A percentile compares a stretch with the other conserved stretches of the same genome.
These are phyloP conservation scores for Isatis lusitanica DNA, from an alignment of 441 rosid genomes.

Conservation along the genomic window DNA sequence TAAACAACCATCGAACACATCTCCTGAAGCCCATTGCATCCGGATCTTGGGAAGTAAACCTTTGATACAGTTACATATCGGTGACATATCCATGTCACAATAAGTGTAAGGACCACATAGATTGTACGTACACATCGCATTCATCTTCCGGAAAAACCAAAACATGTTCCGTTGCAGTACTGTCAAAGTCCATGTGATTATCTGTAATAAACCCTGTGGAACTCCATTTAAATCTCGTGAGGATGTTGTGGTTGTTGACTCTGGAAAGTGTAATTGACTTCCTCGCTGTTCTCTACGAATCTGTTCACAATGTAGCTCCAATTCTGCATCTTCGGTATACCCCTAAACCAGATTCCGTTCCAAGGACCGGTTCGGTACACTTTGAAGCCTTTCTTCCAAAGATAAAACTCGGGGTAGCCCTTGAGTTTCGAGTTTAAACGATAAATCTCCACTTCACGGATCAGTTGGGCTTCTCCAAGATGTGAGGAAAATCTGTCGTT, in stretches of 20 bases:
- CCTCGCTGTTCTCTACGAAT: conserved; percentile 40
- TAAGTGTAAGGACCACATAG: conserved; percentile 62
- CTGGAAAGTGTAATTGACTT: conserved; percentile 51
- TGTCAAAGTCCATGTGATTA: conserved; percentile 53
- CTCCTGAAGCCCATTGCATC: conserved; percentile 49
- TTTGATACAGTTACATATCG: conserved; percentile 56
- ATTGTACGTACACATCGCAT: conserved; percentile 52
- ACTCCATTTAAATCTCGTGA: conserved; percentile 50
- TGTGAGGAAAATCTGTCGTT: conserved; percentile 37
- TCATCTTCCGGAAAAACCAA: conserved; percentile 71
- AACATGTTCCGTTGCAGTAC: conserved; percentile 45
- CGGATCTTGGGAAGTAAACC: conserved; percentile 68
- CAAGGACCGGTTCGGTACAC: conserved; percentile 68
- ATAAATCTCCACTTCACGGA: conserved; percentile 50
- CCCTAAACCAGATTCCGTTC: conserved; percentile 69
- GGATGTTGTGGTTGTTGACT: conserved; percentile 26
- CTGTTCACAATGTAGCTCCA: conserved; percentile 38
- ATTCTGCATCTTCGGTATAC: conserved; percentile 73
- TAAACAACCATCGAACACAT: conserved; percentile 58
- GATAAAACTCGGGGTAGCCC: conserved; percentile 62
- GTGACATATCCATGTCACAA: conserved; percentile 61
- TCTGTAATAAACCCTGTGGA: conserved; percentile 35
- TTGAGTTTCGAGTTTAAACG: conserved; percentile 42
- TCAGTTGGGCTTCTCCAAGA: conserved; percentile 55
- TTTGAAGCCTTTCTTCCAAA: conserved; percentile 12